Evolutionary conservation across 352 stramenopile species (phyloP).

Genomic region (Phytophthora syringae): DNA sequence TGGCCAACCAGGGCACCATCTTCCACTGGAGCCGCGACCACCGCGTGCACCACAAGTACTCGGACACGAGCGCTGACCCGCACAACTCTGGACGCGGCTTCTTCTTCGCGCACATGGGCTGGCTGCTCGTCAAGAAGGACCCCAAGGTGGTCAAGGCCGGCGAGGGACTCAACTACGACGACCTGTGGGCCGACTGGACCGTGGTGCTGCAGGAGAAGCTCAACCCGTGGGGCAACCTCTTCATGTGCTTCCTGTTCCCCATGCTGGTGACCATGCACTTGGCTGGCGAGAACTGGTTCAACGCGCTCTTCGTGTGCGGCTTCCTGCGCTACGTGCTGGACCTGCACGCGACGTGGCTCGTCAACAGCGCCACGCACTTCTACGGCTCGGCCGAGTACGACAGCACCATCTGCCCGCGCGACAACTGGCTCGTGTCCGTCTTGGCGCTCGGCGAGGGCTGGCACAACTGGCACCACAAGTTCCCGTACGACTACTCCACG

Average conservation of each 20-base stretch:
- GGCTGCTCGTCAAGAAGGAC: slow-evolving; percentile 98
- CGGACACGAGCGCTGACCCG: slow-evolving; percentile 94
- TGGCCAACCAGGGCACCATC: slow-evolving; percentile 98
- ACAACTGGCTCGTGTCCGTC: slow-evolving; percentile 97
- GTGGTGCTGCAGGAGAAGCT: slow-evolving; percentile 97
- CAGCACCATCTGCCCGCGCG: slow-evolving; percentile 94
- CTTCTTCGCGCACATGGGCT: slow-evolving; percentile 99
- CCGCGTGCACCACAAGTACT: slow-evolving; percentile 99
- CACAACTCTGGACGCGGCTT: slow-evolving; percentile 98
- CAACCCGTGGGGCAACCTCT: slow-evolving; percentile 97
- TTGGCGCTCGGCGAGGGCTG: slow-evolving; percentile 97
- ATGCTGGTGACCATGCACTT: slow-evolving; percentile 87
- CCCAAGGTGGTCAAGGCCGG: slow-evolving; percentile 88
- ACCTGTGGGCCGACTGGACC: slow-evolving; percentile 96
- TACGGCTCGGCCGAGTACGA: slow-evolving; percentile 98
- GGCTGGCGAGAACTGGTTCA: slow-evolving; percentile 95
- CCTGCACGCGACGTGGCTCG: slow-evolving; percentile 98
- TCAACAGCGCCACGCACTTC: slow-evolving; percentile 98
- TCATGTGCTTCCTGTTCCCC: slow-evolving; percentile 98
- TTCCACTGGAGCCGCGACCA: slow-evolving; percentile 99
- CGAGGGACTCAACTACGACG: slow-evolving; percentile 96
- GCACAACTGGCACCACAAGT: slow-evolving; percentile 99
- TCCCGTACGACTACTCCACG: slow-evolving; percentile 99
- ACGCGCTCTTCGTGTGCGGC: slow-evolving; percentile 96
- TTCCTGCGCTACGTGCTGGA: slow-evolving; percentile 95